phyloP scores from a whole-genome alignment of 2,329 filamentous ascomycete genomes.

The Aspergillus intermedius region DNA sequence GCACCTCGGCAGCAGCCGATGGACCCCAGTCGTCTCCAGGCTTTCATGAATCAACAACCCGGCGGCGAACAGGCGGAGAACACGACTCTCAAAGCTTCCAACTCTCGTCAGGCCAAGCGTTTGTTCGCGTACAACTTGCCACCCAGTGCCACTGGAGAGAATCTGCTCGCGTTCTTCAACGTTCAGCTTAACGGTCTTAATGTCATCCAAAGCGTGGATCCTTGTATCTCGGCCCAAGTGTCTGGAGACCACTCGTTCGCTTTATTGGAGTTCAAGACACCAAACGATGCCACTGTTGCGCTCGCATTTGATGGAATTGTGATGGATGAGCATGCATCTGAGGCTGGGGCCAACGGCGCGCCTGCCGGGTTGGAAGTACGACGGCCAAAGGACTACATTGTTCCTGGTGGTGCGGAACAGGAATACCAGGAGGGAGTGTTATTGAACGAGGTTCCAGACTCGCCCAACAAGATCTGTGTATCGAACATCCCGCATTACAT shows the following conservation, averaged over 20 bases:
- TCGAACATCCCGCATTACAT: conserved; percentile 84
- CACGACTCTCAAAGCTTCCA: conserved; percentile 81
- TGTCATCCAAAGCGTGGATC: conserved; percentile 73
- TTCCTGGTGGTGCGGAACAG: conserved; percentile 70
- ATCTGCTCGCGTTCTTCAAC: conserved; percentile 81
- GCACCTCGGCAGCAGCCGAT: conserved; percentile 91
- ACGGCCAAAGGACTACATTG: conserved; percentile 94
- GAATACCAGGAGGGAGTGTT: conserved; percentile 70
- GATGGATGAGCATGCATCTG: conserved; percentile 68
- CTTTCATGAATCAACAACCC: conserved; percentile 91
- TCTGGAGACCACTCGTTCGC: conserved; percentile 74
- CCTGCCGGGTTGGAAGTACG: conserved; percentile 62
- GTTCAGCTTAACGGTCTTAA: conserved; percentile 95
- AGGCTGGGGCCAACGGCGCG: conserved; percentile 48
- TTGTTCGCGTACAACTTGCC: conserved; percentile 83
- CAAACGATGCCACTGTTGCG: conserved; percentile 83
- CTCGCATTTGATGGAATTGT: conserved; percentile 81
- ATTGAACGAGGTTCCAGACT: conserved; percentile 77
- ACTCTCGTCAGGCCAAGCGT: conserved; percentile 89
- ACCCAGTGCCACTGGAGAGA: conserved; percentile 64
- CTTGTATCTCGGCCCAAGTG: conserved; percentile 76
- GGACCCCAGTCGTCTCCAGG: conserved; percentile 88
- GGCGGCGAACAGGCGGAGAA: conserved; percentile 61
- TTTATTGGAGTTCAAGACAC: conserved; percentile 80
- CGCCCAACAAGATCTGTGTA: conserved; percentile 90